Evolutionary conservation across 202 grass and related monocot genomes (phyloP), one percentile per base, ranked within the genome.

Genomic region (Bolboschoenoplectus hybrid): DNA sequence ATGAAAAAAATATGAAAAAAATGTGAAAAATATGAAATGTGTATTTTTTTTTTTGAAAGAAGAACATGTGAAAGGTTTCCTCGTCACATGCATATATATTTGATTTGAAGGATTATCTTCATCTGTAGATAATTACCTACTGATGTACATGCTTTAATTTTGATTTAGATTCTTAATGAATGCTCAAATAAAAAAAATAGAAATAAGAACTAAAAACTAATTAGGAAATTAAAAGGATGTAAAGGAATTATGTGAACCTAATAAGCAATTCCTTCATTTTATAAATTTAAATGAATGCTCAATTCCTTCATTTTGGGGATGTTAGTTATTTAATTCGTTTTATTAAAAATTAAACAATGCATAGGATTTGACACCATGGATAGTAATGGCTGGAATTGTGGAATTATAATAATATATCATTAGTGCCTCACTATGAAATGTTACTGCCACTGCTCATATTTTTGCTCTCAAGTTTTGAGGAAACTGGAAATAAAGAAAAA

Each of bases 391-490:
- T 32, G 69, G 9, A 63, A 81, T 62, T 81, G 53, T 12, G 79
- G 79, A 63, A 26, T 26, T 26, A 26, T 26, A 26, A 26, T 26
- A 26, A 66, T 39, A 35, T 64, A 41, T 65, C 60, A 41, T 65
- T 44, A 82, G 80, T 67, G 80, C 61, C 46, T 64, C 40, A 14
- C 61, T 66, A 66, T 82, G 41, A 67, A 65, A 47, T 82, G 40
- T 34, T 82, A 34, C 61, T 14, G 9, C 47, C 80, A 62, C 58
- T 26, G 6, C 75, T 26, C 26, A 43, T 55, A 26, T 12, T 38
- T 81, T 12, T 71, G 38, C 78, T 81, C 56, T 60, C 50, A 11
- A 19, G 50, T 64, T 47, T 49, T 51, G 13, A 66, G 13, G 46
- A 82, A 50, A 82, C 4, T 17, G 6, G 58, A 46, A 46, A 26